Conservation (phyloP, 768 basidiomycete species). For the Hericium rajendrae region DNA sequence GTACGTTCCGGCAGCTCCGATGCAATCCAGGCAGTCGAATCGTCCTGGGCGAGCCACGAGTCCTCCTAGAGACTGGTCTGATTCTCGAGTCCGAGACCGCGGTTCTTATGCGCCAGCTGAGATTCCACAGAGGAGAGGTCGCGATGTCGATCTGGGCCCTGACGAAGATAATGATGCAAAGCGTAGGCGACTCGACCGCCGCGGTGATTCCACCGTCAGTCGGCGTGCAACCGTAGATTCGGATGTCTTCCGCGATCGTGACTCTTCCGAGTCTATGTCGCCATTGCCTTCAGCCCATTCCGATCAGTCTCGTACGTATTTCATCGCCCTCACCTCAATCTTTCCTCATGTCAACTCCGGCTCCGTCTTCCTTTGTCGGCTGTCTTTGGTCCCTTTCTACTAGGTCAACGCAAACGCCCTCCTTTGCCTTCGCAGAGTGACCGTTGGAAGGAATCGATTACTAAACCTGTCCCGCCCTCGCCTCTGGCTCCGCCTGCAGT, state of each 20-base stretch:
- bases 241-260: slow-evolving; percentile 3
- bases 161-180: slow-evolving; percentile 9
- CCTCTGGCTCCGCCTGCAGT: neutral
- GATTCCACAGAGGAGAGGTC: slow-evolving; percentile 9
- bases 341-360: slow-evolving; percentile 6
- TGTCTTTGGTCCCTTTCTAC: neutral
- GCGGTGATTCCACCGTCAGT: neutral
- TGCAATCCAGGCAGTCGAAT: neutral
- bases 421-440: slow-evolving; percentile 14
- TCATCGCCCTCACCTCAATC: neutral
- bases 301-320: slow-evolving; percentile 12
- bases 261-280: slow-evolving; percentile 9
- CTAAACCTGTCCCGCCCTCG: neutral
- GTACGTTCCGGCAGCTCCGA: neutral
- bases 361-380: slow-evolving; percentile 5
- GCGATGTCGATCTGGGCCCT: slow-evolving; percentile 1
- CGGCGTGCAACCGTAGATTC: slow-evolving; percentile 6
- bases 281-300: slow-evolving; percentile 7
- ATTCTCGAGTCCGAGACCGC: slow-evolving; percentile 2
- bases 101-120: slow-evolving; percentile 5
- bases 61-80: slow-evolving; percentile 4
- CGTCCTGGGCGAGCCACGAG: slow-evolving; percentile 7
- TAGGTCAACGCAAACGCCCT: slow-evolving; percentile 10
- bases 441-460: slow-evolving; percentile 9
- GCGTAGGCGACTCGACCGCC: slow-evolving; percentile 10